Conservation (phyloP, 371 early-diverging fungal genomes). For the Quaeritorhiza haematococci region DNA sequence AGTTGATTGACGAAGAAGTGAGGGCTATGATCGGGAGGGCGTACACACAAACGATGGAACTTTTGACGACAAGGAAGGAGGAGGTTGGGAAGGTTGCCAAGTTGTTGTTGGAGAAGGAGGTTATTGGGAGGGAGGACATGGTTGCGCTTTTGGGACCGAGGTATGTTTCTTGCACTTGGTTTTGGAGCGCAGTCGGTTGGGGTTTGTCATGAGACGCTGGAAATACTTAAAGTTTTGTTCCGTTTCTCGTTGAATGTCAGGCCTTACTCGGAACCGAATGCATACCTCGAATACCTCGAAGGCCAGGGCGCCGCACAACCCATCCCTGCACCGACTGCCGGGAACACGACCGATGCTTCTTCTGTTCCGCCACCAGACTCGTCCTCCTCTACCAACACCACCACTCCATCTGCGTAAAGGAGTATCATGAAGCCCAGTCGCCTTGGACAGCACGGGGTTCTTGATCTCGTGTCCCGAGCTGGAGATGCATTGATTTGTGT, state of each 20-base stretch:
- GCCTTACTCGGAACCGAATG: slow-evolving; percentile 21
- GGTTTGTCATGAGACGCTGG: not conserved
- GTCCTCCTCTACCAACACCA: too few species aligned
- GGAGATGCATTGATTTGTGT: too few species aligned
- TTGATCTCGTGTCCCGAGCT: too few species aligned
- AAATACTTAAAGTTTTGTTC: too few species aligned
- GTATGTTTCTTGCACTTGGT: slow-evolving; percentile 9
- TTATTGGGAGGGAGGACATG: slow-evolving; percentile 93
- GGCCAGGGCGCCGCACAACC: too few species aligned
- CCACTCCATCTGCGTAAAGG: too few species aligned
- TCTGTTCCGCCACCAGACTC: too few species aligned
- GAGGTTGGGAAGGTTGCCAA: slow-evolving; percentile 92
- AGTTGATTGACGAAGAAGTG: slow-evolving; percentile 92
- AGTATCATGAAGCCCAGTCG: too few species aligned
- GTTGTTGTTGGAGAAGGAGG: slow-evolving; percentile 90
- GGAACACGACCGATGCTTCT: too few species aligned
- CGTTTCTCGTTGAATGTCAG: slow-evolving; percentile 6
- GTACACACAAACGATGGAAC: slow-evolving; percentile 69
- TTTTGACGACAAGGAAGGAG: slow-evolving; percentile 74
- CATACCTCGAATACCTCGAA: slow-evolving; percentile 31
- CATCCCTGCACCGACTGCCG: too few species aligned
- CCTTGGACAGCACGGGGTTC: too few species aligned
- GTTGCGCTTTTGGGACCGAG: slow-evolving; percentile 73
- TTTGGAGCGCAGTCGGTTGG: not conserved
- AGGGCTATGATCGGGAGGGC: slow-evolving; percentile 75